Conservation (phyloP, 2,329 filamentous ascomycete species). For the Colletotrichum eremochloae region DNA sequence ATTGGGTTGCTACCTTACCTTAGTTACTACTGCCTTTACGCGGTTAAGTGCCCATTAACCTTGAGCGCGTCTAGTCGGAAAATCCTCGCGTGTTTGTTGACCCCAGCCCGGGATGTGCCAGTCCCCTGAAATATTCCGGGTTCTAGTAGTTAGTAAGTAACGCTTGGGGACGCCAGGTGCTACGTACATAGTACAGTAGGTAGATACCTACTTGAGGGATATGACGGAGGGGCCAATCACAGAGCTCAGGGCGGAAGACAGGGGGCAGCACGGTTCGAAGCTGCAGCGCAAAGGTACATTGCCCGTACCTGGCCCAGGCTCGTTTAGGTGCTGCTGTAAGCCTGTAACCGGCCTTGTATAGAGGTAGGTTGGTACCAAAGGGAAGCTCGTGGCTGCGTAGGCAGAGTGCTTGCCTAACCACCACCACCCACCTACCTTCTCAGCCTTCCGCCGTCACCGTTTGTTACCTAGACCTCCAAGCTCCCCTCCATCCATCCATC, state of each 20-base stretch:
- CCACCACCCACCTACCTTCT: conserved; percentile 16
- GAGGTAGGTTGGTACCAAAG: conserved; percentile 7
- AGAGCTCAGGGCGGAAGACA: conserved; percentile 8
- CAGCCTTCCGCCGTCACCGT: conserved; percentile 40
- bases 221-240: conserved; percentile 20
- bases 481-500: conserved; percentile 33
- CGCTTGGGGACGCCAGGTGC: conserved; percentile 14
- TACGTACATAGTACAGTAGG: not conserved
- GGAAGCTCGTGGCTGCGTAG: conserved; percentile 51
- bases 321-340: conserved; percentile 3
- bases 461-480: conserved; percentile 40
- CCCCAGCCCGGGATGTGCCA: conserved; percentile 19
- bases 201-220: not conserved
- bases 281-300: not conserved
- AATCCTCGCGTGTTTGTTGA: conserved; percentile 38
- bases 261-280: conserved; percentile 6
- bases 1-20: conserved; percentile 17
- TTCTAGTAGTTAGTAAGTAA: not conserved
- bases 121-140: conserved; percentile 39
- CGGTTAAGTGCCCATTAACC: conserved; percentile 37
- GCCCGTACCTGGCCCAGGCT: not conserved
- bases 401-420: conserved; percentile 55
- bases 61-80: conserved; percentile 40
- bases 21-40: conserved; percentile 2
- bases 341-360: not conserved